These are phyloP conservation scores for Arthrobotrys iridis DNA, from an alignment of 2,329 filamentous ascomycete species.

Conservation along the genomic window DNA sequence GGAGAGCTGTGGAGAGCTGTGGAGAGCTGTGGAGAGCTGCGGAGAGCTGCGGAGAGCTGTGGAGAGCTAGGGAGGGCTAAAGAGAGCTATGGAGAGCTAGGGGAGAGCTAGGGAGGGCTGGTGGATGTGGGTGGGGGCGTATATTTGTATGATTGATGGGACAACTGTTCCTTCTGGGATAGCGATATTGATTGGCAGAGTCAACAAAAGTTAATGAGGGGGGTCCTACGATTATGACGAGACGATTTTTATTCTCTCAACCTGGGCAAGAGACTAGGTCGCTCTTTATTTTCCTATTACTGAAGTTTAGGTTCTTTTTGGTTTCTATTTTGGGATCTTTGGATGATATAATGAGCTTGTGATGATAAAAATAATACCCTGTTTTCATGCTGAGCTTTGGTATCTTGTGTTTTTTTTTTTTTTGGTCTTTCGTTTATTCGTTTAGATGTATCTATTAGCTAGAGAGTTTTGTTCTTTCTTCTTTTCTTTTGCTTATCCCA, in stretches of 20 bases:
- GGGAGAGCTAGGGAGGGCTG: too few relatives aligned
- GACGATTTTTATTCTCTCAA: not conserved
- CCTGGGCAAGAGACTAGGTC: too few relatives aligned
- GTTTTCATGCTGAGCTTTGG: not conserved
- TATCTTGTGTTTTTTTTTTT: not conserved
- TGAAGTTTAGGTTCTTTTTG: not conserved
- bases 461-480: not conserved
- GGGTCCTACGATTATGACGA: too few relatives aligned
- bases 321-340: not conserved
- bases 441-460: slow-evolving; percentile 13
- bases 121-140: slow-evolving; percentile 16
- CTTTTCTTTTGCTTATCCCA: too few relatives aligned
- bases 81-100: too few relatives aligned
- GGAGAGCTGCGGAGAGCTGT: too few relatives aligned
- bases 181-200: not conserved
- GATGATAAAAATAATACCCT: slow-evolving; percentile 15
- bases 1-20: too few relatives aligned
- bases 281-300: not conserved
- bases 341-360: not conserved
- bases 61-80: too few relatives aligned
- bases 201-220: too few relatives aligned
- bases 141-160: slow-evolving; percentile 13
- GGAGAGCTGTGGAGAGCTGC: not conserved
- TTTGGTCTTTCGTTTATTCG: not conserved
- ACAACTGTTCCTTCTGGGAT: not conserved